Evolutionary conservation across 2,329 filamentous ascomycete genomes (phyloP).

Genomic region (Talaromyces sp.): DNA sequence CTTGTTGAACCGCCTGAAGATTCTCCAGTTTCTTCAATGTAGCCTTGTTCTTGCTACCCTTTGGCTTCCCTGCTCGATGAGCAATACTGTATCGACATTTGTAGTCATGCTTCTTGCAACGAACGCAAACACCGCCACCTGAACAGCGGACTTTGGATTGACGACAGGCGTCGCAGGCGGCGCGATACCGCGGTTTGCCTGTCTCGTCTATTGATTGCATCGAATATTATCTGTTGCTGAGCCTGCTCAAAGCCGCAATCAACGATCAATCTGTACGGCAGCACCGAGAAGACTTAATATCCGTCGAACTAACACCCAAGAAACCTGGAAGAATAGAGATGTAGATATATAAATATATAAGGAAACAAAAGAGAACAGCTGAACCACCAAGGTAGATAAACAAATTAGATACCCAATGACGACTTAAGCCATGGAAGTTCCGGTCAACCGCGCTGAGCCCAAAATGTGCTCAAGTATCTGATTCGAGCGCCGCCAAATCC

Average conservation of each 20-base stretch:
- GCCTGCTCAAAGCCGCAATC: neutral
- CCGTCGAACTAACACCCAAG: neutral
- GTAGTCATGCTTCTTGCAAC: slow-evolving; percentile 37
- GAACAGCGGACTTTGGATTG: slow-evolving; percentile 42
- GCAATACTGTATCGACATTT: slow-evolving; percentile 38
- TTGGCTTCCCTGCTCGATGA: slow-evolving; percentile 39
- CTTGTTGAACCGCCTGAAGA: slow-evolving; percentile 30
- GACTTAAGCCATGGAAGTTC: neutral
- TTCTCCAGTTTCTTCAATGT: slow-evolving; percentile 36
- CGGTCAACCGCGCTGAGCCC: neutral
- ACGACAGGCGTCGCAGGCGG: slow-evolving; percentile 39
- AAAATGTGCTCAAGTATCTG: neutral
- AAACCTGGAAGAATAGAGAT: neutral
- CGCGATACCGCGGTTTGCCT: slow-evolving; percentile 33
- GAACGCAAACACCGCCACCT: slow-evolving; percentile 35
- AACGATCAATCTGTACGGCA: neutral
- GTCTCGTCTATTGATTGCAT: slow-evolving; percentile 10
- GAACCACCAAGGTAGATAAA: neutral
- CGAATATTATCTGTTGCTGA: slow-evolving; percentile 13
- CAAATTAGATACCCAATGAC: neutral
- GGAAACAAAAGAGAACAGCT: neutral
- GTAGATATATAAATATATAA: neutral
- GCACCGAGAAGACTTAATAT: neutral
- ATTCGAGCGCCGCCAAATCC: neutral
- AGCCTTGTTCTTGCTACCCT: slow-evolving; percentile 39